Evolutionary conservation across 2,329 filamentous ascomycete genomes (phyloP), one percentile per base, ranked within the genome.

Genomic region (Epichloe scottii): DNA sequence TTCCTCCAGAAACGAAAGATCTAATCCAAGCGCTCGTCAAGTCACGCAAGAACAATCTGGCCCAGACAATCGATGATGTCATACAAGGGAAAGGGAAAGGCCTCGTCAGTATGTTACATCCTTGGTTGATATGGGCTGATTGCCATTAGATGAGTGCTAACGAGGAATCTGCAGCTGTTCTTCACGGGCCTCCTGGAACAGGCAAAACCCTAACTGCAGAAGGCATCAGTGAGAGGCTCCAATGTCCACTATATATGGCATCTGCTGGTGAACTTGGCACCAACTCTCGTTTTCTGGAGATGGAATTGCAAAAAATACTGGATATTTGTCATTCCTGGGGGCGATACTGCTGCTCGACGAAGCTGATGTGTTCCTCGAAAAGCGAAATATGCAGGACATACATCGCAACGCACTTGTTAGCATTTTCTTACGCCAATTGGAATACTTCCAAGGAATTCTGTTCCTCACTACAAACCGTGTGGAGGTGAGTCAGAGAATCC

Each of bases 391-490:
- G 60, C 83, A 88, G 56, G 87, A 95, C 59, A 84, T 94, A 49
- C 84, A 89, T 62, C 83, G 89, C 53, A 95, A 95, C 59, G 85
- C 85, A 0, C 78, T 93, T 1, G 89, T 95, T 49, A 87, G 83
- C 63, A 88, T 95, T 60, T 95, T 95, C 72, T 71, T 95, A 2
- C 82, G 89, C 0, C 75, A 91, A 51, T 74, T 95, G 0, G 90
- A 96, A 66, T 95, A 95, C 65, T 95, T 94, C 69, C 87, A 94
- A 62, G 89, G 89, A 3, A 94, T 95, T 49, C 66, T 95, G 4
- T 94, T 95, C 71, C 68, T 95, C 26, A 95, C 89, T 0, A 95
- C 89, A 2, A 95, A 95, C 63, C 81, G 89, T 1, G 87, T 94
- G 1, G 79, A 85, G 70, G 74, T 75, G 62, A 48, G 66, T 64